Conservation (phyloP, 2,329 filamentous ascomycete species). For the Colletotrichum trifolii region DNA sequence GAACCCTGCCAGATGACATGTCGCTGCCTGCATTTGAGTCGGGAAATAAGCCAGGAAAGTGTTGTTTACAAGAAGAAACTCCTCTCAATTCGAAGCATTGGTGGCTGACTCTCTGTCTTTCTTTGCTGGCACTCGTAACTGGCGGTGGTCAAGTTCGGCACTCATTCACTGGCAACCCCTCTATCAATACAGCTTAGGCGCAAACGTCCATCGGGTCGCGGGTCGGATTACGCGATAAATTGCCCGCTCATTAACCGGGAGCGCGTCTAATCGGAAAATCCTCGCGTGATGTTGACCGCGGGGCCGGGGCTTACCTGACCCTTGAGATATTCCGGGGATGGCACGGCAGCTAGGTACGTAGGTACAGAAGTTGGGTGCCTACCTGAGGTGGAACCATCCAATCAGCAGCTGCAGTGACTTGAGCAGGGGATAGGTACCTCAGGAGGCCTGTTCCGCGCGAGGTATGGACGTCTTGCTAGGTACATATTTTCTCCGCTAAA, state of each 20-base stretch:
- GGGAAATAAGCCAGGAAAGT: neutral
- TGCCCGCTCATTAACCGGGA: conserved; percentile 22
- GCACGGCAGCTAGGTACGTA: neutral
- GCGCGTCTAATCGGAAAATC: conserved; percentile 37
- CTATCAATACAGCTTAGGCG: conserved; percentile 25
- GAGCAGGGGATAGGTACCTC: conserved; percentile 9
- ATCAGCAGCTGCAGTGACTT: conserved; percentile 16
- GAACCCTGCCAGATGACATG: conserved; percentile 57
- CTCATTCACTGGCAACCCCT: conserved; percentile 6
- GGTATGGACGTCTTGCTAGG: neutral
- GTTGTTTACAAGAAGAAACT: neutral
- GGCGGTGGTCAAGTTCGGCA: conserved; percentile 10
- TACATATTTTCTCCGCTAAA: neutral
- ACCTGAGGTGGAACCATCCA: neutral
- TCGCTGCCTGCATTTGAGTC: conserved; percentile 50
- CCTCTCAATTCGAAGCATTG: neutral
- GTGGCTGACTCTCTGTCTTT: neutral
- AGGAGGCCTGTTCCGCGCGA: too few relatives aligned
- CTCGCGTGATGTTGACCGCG: conserved; percentile 28
- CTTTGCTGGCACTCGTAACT: neutral
- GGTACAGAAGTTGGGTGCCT: neutral
- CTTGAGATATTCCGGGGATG: conserved; percentile 33
- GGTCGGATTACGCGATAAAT: conserved; percentile 28
- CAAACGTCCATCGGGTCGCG: conserved; percentile 5
- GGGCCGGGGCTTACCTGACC: conserved; percentile 13